These are phyloP conservation scores for Chaetomium cochliodes DNA, from an alignment of 495 filamentous ascomycete genomes.

Conservation along the genomic window DNA sequence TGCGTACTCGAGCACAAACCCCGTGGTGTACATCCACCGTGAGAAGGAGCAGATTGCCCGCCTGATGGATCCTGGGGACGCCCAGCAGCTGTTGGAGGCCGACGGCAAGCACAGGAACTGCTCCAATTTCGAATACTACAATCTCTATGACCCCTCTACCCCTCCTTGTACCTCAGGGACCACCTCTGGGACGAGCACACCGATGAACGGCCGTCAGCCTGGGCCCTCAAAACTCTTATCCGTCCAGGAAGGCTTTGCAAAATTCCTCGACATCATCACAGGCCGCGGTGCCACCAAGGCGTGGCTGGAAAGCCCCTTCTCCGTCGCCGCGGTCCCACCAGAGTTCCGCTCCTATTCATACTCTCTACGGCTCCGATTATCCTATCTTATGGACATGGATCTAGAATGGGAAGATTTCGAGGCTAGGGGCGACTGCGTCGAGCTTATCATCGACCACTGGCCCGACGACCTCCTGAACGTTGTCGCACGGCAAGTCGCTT, in stretches of 20 bases:
- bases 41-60: slow-evolving; percentile 64
- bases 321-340: slow-evolving; percentile 64
- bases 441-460: slow-evolving; percentile 66
- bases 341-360: slow-evolving; percentile 66
- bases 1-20: slow-evolving; percentile 61
- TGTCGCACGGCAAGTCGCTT: slow-evolving; percentile 58
- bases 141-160: slow-evolving; percentile 53
- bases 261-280: slow-evolving; percentile 65
- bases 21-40: slow-evolving; percentile 71
- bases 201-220: slow-evolving; percentile 37
- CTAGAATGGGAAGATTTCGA: slow-evolving; percentile 63
- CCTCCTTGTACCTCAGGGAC: slow-evolving; percentile 15
- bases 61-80: slow-evolving; percentile 61
- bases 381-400: slow-evolving; percentile 54
- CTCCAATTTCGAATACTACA: slow-evolving; percentile 80
- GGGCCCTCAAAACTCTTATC: slow-evolving; percentile 62
- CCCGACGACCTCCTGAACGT: slow-evolving; percentile 50
- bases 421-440: slow-evolving; percentile 68
- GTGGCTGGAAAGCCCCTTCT: slow-evolving; percentile 69
- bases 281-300: slow-evolving; percentile 54
- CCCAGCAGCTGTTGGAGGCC: slow-evolving; percentile 52
- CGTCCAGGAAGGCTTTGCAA: slow-evolving; percentile 71
- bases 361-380: slow-evolving; percentile 62
- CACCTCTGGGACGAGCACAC: slow-evolving; percentile 33
- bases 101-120: slow-evolving; percentile 59